phyloP scores from a whole-genome alignment of 139 green algal genomes.

The Chlorella sp. region DNA sequence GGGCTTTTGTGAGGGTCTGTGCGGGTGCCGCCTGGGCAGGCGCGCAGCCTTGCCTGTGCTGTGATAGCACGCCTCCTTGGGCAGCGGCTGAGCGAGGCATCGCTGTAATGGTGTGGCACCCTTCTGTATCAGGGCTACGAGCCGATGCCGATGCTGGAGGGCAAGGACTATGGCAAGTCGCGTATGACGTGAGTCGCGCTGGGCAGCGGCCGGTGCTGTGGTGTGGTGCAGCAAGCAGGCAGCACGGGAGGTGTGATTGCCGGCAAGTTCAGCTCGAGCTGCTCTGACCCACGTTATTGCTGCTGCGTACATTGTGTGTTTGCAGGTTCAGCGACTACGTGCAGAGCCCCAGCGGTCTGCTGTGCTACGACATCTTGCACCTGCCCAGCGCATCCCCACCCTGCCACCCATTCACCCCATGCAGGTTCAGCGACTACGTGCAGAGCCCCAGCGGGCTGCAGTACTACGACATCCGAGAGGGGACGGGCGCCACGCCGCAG shows the following conservation, averaged over 20 bases:
- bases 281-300: too few relatives aligned
- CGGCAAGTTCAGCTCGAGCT: too few relatives aligned
- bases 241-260: too few relatives aligned
- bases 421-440: slow-evolving; percentile 59
- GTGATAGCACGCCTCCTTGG: too few relatives aligned
- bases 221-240: not conserved
- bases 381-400: not conserved
- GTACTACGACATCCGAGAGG: slow-evolving; percentile 72
- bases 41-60: too few relatives aligned
- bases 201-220: not conserved
- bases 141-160: slow-evolving; percentile 68
- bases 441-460: slow-evolving; percentile 61
- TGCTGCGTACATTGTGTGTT: too few relatives aligned
- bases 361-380: not conserved
- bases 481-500: slow-evolving; percentile 35
- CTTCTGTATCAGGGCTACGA: slow-evolving; percentile 51
- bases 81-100: too few relatives aligned
- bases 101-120: too few relatives aligned
- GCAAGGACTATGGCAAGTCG: slow-evolving; percentile 94
- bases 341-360: not conserved
- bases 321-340: not conserved
- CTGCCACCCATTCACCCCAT: too few relatives aligned
- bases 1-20: too few relatives aligned
- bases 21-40: too few relatives aligned
- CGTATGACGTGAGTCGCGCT: slow-evolving; percentile 55